Evolutionary conservation across 108 stramenopile species (phyloP).

Genomic region (Seminavis robusta): DNA sequence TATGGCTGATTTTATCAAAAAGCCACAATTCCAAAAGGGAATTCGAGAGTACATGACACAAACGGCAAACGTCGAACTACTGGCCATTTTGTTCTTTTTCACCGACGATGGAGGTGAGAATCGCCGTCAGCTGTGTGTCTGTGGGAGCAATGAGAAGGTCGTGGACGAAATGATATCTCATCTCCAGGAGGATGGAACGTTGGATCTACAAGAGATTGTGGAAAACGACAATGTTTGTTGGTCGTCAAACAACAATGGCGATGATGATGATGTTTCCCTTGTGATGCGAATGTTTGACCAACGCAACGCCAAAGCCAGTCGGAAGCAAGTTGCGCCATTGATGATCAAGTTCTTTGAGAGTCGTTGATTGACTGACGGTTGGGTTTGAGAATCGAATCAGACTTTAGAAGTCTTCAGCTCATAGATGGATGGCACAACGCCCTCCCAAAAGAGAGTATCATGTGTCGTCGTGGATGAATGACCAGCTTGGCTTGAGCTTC

Average conservation of each 20-base stretch:
- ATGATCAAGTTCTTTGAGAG: conserved; percentile 37
- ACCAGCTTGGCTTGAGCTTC: too few relatives aligned
- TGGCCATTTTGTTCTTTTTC: conserved; percentile 56
- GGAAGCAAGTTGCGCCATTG: conserved; percentile 80
- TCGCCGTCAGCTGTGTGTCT: conserved; percentile 16
- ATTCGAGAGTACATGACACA: conserved; percentile 37
- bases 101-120: conserved; percentile 14
- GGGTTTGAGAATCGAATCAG: too few relatives aligned
- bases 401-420: too few relatives aligned
- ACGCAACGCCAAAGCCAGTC: conserved; percentile 55
- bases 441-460: too few relatives aligned
- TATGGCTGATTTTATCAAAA: conserved; percentile 31
- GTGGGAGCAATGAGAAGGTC: background rate
- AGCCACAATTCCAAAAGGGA: conserved; percentile 14
- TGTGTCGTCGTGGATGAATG: too few relatives aligned
- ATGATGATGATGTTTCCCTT: conserved; percentile 1
- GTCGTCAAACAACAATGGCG: background rate
- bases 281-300: conserved; percentile 39
- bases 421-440: too few relatives aligned
- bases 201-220: conserved; percentile 1
- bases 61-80: conserved; percentile 4
- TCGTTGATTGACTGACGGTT: too few relatives aligned
- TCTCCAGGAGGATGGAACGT: background rate
- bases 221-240: conserved; percentile 4
- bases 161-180: background rate